Evolutionary conservation across 164 flowering plant species (phyloP), one percentile per base, ranked within the genome.

Genomic region (Chimonanthus salicifolius): DNA sequence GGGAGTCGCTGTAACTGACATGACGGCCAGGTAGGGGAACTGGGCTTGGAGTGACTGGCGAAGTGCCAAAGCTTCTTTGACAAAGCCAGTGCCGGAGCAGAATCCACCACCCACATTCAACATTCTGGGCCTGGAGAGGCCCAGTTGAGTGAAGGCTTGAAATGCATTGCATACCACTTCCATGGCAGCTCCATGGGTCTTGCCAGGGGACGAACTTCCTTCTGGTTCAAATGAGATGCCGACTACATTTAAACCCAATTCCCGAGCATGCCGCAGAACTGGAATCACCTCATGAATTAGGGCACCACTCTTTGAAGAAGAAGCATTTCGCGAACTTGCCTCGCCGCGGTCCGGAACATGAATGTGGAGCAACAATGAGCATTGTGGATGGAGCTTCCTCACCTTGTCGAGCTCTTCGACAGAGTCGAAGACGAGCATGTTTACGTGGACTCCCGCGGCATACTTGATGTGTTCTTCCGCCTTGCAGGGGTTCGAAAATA

Each of bases 21-120:
- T 21, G 11, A 5, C 18, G 0, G 18, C 2, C 3, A 5, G 7
- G 6, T 58, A 44, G 1, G n/a, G n/a, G 47, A 71, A 71, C 47
- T 54, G 5, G 11, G 62, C 8, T 51, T 63, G 7, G 6, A 64
- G 43, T 0, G 51, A 4, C 4, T 45, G 16, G 6, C n/a, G 8
- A 44, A 70, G 10, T 44, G 69, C 16, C 11, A 54, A 43, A 3
- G 65, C 64, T 46, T 64, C 74, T 5, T 75, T 10, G 45, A 43
- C 10, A 11, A 72, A 64, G 21, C 60, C 10, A 43, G 68, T 43
- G 47, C 68, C 47, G 6, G 10, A 8, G 69, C 13, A 11, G 58
- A 75, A 70, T 6, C 77, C 73, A 11, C 77, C 78, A 20, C 78
- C 74, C 33, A 75, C 47, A 21, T 75, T 20, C 8, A 71, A 46